Evolutionary conservation across 306 rosid species (phyloP), one percentile per base, ranked within the genome.

Genomic region (Medicago lupulina): DNA sequence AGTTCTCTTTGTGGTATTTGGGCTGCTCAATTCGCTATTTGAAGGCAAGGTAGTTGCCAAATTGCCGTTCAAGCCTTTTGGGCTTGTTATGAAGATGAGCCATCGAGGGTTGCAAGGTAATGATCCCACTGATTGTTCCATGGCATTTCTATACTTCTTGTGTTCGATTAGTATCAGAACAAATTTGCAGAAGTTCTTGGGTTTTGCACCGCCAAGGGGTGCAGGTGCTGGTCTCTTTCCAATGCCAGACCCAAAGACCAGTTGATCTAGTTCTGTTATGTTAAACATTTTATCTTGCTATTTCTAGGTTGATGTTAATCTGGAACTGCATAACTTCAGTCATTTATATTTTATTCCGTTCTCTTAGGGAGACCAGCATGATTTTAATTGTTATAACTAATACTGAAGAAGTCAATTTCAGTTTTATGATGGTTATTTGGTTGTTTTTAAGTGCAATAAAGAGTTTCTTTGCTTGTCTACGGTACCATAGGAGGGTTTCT

Each of bases 1-100:
- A n/a, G 99, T 96, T 43, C 98, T 96, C 74, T 96, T 96, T 72
- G 98, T 90, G 55, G 99, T 96, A 57, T 96, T 96, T 50, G 98
- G 98, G 1, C 64, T 96, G 57, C 88, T 96, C 49, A 96, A 96
- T 79, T 96, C 99, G 0, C 90, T 96, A 25, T 96, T 96, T 2
- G 98, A 96, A 61, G 99, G 98, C 23, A 96, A 90, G 82, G 91
- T 80, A 6, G 98, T 92, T 46, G 99, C 97, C 21, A 92, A 92
- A 74, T 83, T 96, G 71, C 97, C 98, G 18, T 92, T 92, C 55
- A 76, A 82, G 69, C 99, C 99, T 23, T 90, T 96, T 72, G 96
- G 91, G 40, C 73, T 96, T 44, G 73, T 92, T 74, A 88, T 88
- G 97, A 96, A 92, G 88, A 96, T 96, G 99, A 96, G 98, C 79